phyloP scores from a whole-genome alignment of 2,329 filamentous ascomycete species.

The Colletotrichum endophyticum region DNA sequence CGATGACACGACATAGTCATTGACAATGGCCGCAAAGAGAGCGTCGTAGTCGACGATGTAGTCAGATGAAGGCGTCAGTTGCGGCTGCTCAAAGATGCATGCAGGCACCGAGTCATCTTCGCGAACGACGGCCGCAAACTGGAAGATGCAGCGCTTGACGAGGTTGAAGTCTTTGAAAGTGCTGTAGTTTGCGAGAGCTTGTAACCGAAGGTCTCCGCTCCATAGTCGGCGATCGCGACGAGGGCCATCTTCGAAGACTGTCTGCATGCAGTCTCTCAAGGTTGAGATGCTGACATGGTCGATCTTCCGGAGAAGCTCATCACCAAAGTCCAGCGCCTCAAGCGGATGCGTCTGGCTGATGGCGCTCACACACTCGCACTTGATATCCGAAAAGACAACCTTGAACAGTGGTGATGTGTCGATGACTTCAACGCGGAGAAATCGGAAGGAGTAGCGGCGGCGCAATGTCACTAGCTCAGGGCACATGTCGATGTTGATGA shows the following conservation, averaged over 20 bases:
- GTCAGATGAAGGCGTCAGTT: conserved; percentile 31
- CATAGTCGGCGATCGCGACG: conserved; percentile 39
- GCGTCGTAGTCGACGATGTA: conserved; percentile 42
- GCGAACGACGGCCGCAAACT: conserved; percentile 36
- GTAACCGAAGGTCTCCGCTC: conserved; percentile 39
- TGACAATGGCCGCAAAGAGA: conserved; percentile 34
- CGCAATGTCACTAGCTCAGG: conserved; percentile 31
- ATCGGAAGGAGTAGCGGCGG: conserved; percentile 37
- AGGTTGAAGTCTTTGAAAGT: conserved; percentile 37
- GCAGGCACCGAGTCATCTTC: conserved; percentile 36
- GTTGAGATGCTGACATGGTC: conserved; percentile 35
- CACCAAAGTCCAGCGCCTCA: conserved; percentile 19
- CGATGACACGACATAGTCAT: conserved; percentile 35
- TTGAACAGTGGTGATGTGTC: conserved; percentile 39
- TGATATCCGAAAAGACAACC: conserved; percentile 31
- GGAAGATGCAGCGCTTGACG: conserved; percentile 38
- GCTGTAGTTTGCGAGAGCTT: conserved; percentile 39
- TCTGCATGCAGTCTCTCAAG: conserved; percentile 42
- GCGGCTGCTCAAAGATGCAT: conserved; percentile 37
- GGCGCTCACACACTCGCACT: conserved; percentile 32
- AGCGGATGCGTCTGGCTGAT: conserved; percentile 23
- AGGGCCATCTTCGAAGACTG: conserved; percentile 42
- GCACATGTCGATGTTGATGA: conserved; percentile 37
- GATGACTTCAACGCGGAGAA: conserved; percentile 35
- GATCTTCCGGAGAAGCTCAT: conserved; percentile 27